Conservation (phyloP, 257 asterid genomes). For the Galeopsis tetrahit region DNA sequence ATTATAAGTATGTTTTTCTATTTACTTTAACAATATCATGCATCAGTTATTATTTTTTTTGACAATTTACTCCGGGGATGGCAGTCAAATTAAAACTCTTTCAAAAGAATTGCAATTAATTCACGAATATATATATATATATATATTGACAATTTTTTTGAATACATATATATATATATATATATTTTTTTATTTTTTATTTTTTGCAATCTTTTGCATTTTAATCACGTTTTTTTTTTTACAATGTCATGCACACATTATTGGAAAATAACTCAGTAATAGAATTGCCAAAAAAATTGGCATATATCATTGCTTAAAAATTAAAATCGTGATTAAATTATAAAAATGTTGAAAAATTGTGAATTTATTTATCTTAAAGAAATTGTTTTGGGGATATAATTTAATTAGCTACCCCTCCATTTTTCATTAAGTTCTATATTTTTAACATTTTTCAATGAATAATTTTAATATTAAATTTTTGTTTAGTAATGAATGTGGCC, state of each 20-base stretch:
- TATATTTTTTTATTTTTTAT: too few species aligned
- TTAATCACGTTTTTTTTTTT: too few species aligned
- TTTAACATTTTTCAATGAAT: too few species aligned
- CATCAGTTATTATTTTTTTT: background rate
- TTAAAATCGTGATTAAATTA: background rate
- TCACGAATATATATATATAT: background rate
- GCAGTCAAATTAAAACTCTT: background rate
- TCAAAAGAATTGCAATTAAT: background rate
- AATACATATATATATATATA: too few species aligned
- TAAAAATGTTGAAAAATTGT: too few species aligned
- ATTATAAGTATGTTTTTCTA: background rate
- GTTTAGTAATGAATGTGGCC: too few species aligned
- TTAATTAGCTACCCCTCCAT: background rate
- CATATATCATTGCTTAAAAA: background rate
- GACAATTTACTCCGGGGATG: too few species aligned
- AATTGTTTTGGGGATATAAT: background rate
- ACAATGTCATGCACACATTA: too few species aligned
- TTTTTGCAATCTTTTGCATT: too few species aligned
- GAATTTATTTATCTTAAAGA: background rate
- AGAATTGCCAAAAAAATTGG: background rate
- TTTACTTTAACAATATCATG: background rate
- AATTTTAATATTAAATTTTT: too few species aligned
- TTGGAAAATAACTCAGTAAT: too few species aligned
- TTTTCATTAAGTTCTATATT: too few species aligned
- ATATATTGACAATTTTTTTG: background rate